Evolutionary conservation across 495 filamentous ascomycete genomes (phyloP), one percentile per base, ranked within the genome.

Genomic region (Neurospora sp.): DNA sequence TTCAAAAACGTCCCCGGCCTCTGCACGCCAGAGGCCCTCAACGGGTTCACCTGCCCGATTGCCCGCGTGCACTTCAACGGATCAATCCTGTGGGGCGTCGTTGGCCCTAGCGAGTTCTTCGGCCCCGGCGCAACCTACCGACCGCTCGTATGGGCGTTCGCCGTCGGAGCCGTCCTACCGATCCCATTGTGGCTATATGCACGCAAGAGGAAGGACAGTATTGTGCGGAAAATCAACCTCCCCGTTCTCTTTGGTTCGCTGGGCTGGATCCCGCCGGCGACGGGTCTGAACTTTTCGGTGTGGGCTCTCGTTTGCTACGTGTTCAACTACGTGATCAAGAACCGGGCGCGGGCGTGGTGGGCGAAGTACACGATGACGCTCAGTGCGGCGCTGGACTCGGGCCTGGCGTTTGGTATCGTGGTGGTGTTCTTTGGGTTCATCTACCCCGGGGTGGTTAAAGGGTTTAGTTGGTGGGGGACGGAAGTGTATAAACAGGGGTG

Each of bases 1-100:
- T 93, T 97, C 73, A 78, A 77, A 59, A 86, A 94, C 79, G 90
- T 96, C 39, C 89, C 89, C 2, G 87, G 89, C 14, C 88, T 97
- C 70, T 97, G 94, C 81, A 94, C 92, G 0, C 86, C 90, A 0
- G 79, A 91, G 70, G 92, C 92, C 44, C 85, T 94, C 76, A 94
- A 96, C 79, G 92, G 92, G 18, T 96, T 96, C 80, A 94, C 90
- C 37, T 97, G 93, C 76, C 94, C 94, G 16, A 90, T 95, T 70
- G 94, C 93, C 4, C 89, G 92, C 20, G 93, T 96, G 4, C 92
- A 96, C 83, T 97, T 96, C 85, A 95, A 95, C 81, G 93, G 93
- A 8, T 91, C 89, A 74, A 92, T 97, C 69, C 86, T 97, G 37
- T 97, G 93, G 94, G 94, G 94, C 39, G 92, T 95, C 23, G 91